A percentile compares a stretch with the other conserved stretches of the same genome.
Evolutionary conservation across 2,329 filamentous ascomycete species (phyloP).

Genomic region (Knufia fluminis): DNA sequence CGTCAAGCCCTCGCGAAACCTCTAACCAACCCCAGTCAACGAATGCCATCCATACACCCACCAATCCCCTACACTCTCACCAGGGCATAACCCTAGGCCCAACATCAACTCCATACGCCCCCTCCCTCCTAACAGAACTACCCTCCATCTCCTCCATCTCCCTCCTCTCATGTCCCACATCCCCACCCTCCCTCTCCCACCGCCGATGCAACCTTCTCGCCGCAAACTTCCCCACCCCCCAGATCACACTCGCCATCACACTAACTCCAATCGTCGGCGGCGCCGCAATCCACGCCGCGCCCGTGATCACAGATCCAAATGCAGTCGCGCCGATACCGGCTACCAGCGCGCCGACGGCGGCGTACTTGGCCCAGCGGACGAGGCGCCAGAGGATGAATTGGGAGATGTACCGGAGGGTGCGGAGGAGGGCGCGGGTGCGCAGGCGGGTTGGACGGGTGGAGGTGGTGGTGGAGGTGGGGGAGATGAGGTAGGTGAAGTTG

Average conservation of each 20-base stretch:
- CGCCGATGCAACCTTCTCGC: slow-evolving; percentile 16
- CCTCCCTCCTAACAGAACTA: slow-evolving; percentile 11
- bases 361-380: slow-evolving; percentile 23
- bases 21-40: no score
- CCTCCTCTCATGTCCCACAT: slow-evolving; percentile 16
- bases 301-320: slow-evolving; percentile 17
- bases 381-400: slow-evolving; percentile 23
- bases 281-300: slow-evolving; percentile 20
- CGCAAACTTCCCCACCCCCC: slow-evolving; percentile 19
- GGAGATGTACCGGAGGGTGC: slow-evolving; percentile 16
- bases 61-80: no score
- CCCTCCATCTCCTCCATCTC: slow-evolving; percentile 10
- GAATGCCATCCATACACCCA: no score
- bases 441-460: slow-evolving; percentile 15
- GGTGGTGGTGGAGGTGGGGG: slow-evolving; percentile 9
- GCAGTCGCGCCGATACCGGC: slow-evolving; percentile 21
- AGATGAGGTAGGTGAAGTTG: slow-evolving; percentile 21
- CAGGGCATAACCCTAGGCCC: slow-evolving; percentile 18
- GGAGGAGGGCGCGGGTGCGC: slow-evolving; percentile 20
- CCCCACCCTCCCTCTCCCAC: slow-evolving; percentile 18
- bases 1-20: no score
- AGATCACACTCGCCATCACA: slow-evolving; percentile 18
- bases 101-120: slow-evolving; percentile 16
- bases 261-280: slow-evolving; percentile 20
- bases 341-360: slow-evolving; percentile 18